Evolutionary conservation across 805 yeast species (phyloP).

Genomic region (Yamadazyma laniorum): DNA sequence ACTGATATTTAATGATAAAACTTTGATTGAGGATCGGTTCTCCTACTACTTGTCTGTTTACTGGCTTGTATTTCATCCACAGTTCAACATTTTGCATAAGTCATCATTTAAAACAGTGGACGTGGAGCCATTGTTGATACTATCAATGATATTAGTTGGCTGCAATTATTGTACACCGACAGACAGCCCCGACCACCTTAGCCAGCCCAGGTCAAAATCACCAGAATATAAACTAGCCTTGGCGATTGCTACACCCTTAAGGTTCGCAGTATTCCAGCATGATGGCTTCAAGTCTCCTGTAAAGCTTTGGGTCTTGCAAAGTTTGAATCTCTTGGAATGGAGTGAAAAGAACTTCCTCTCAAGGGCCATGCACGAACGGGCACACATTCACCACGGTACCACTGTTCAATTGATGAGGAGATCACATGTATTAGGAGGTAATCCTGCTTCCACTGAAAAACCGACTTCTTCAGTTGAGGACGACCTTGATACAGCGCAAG

Average conservation of each 20-base stretch:
- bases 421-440: slow-evolving; percentile 73
- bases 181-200: slow-evolving; percentile 10
- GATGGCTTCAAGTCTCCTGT: slow-evolving; percentile 78
- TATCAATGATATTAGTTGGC: slow-evolving; percentile 59
- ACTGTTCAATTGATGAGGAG: slow-evolving; percentile 75
- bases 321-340: slow-evolving; percentile 70
- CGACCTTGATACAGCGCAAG: slow-evolving; percentile 25
- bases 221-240: slow-evolving; percentile 44
- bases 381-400: slow-evolving; percentile 84
- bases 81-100: slow-evolving; percentile 56
- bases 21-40: slow-evolving; percentile 27
- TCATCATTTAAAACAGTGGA: slow-evolving; percentile 53
- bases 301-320: slow-evolving; percentile 71
- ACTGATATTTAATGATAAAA: slow-evolving; percentile 24
- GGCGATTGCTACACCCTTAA: slow-evolving; percentile 53
- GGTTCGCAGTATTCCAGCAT: slow-evolving; percentile 69
- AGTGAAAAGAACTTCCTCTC: slow-evolving; percentile 73
- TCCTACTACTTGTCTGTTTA: slow-evolving; percentile 41
- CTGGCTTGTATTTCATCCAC: slow-evolving; percentile 61
- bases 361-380: slow-evolving; percentile 73
- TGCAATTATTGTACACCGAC: slow-evolving; percentile 37
- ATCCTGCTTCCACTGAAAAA: slow-evolving; percentile 37
- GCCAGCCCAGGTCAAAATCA: slow-evolving; percentile 18
- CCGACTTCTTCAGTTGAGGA: slow-evolving; percentile 13
- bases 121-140: slow-evolving; percentile 49